Base-by-base conservation (phyloP, 1,284 basidiomycete genomes). In the Boletus semigastroideus region DNA sequence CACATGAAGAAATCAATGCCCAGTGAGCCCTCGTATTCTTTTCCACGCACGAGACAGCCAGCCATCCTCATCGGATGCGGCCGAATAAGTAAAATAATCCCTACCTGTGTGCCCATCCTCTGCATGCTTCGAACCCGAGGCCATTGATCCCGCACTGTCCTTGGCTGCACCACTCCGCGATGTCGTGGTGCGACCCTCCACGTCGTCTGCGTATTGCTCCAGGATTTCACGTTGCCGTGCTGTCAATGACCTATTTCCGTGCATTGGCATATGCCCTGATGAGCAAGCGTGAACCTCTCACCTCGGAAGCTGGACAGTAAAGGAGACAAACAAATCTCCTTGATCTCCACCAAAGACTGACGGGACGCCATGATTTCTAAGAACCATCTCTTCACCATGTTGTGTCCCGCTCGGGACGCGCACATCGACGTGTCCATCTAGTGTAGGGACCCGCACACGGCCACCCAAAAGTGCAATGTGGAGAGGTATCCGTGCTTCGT, bases 381-480 rank as follows among this genome's bases (percentile, higher is more conserved):
- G 73, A 14, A 98, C 89, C 82, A 97, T 96, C 72, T 98, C 94
- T 73, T 99, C 94, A 17, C 94, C 95, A 63, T 91, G 92, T 72
- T 99, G 96, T 3, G 97, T 98, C 42, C 97, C 96, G 33, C 81
- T 79, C 42, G 95, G 93, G 45, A 99, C 85, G 55, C 92, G 88
- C 45, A 99, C 92, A 56, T 98, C 94, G 10, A 98, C 94, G 49
- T 97, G 92, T 39, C 95, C 93, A 60, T 99, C 95, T 27, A 99
- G 77, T 22, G 97, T 99, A 22, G 95, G 95, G 44, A 99, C 91
- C 37, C 94, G 84, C 42, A 95, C 90, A 62, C 84, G 84, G 40
- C 97, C 97, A 45, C 96, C 96, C 22, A 99, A 80, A 42, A 99
- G 75, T 9, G 97, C 97, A 6, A 82, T 84, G 67, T 99, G 92